A percentile compares a stretch with the other conserved stretches of the same genome.
Evolutionary conservation across 108 stramenopile genomes (phyloP).

Genomic region (Mediolabrus comicus): DNA sequence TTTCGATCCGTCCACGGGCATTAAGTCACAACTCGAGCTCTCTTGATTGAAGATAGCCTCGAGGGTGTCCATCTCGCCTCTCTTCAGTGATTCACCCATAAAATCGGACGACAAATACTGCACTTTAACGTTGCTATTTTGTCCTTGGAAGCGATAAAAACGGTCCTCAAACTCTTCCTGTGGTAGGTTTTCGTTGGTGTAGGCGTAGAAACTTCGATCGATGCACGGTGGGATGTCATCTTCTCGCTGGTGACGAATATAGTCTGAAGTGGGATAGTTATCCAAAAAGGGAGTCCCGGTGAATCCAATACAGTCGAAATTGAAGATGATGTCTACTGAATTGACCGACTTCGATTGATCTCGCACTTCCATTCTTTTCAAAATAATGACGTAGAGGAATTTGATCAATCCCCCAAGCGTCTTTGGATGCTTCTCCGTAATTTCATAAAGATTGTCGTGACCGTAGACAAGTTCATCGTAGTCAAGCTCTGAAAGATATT

Average conservation of each 20-base stretch:
- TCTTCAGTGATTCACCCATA: constrained; percentile 41
- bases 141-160: constrained; percentile 49
- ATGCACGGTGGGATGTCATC: constrained; percentile 55
- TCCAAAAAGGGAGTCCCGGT: constrained; percentile 60
- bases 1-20: neutral
- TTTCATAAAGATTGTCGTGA: constrained; percentile 49
- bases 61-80: constrained; percentile 50
- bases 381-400: constrained; percentile 51
- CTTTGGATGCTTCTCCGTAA: constrained; percentile 49
- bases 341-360: constrained; percentile 51
- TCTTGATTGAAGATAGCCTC: constrained; percentile 39
- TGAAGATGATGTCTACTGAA: constrained; percentile 55
- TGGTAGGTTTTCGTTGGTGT: constrained; percentile 35
- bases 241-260: constrained; percentile 47
- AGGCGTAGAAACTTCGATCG: constrained; percentile 56
- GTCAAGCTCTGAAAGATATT: constrained; percentile 41
- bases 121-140: constrained; percentile 49
- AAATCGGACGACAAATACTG: constrained; percentile 51
- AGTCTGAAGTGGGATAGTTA: constrained; percentile 54
- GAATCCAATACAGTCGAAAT: constrained; percentile 58
- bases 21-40: neutral
- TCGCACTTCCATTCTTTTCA: constrained; percentile 58
- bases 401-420: constrained; percentile 43
- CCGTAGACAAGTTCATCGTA: constrained; percentile 60
- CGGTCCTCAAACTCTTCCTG: constrained; percentile 30